A percentile compares a stretch with the other conserved stretches of the same genome.
These are phyloP conservation scores for Leccinum sublutescens DNA, from an alignment of 768 basidiomycete species.

Conservation along the genomic window DNA sequence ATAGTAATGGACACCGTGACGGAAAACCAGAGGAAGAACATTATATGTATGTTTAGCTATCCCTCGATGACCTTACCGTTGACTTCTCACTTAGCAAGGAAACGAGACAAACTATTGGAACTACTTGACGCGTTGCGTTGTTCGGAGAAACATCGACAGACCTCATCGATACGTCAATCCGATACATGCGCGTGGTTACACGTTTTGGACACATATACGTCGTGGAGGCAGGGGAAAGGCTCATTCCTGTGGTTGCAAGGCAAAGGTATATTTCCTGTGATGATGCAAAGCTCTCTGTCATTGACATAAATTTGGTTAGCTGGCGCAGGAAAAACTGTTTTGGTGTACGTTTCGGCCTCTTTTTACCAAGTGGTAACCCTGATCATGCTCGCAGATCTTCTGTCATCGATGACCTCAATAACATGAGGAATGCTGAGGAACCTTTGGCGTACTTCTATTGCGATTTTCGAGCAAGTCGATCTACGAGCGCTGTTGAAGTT, in stretches of 20 bases:
- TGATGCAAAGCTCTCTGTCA: background rate
- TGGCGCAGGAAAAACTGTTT: background rate
- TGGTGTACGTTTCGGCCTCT: background rate
- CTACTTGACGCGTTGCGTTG: background rate
- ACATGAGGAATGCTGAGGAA: too few relatives aligned
- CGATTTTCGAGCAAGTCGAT: too few relatives aligned
- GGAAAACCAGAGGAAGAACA: background rate
- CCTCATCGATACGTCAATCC: background rate
- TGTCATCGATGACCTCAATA: too few relatives aligned
- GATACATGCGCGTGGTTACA: constrained; percentile 17
- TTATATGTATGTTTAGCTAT: constrained; percentile 2
- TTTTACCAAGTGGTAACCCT: too few relatives aligned
- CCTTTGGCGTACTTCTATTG: too few relatives aligned
- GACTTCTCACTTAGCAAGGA: background rate
- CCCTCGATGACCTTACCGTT: background rate
- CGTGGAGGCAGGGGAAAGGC: constrained; percentile 3
- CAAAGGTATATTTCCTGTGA: constrained; percentile 14
- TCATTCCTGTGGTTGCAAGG: constrained; percentile 17
- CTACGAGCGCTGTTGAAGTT: too few relatives aligned
- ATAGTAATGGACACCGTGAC: background rate
- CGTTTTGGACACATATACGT: background rate
- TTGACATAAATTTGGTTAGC: background rate
- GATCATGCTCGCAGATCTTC: too few relatives aligned
- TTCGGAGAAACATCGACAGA: background rate
- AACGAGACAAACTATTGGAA: background rate